Evolutionary conservation across 202 grass and related monocot genomes (phyloP).

Genomic region (Zoysia matrella): DNA sequence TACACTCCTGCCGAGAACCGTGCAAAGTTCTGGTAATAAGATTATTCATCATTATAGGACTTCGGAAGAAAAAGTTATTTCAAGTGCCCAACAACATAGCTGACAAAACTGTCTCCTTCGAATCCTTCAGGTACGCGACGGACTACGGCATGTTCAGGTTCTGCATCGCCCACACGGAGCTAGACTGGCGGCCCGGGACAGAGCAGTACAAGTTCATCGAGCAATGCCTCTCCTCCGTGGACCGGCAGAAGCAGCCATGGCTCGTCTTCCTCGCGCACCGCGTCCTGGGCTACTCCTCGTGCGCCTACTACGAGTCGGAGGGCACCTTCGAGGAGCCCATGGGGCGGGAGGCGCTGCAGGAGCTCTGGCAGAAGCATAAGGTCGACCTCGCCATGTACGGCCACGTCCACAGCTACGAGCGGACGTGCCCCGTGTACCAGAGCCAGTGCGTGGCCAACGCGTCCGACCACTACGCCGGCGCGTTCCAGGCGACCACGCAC

Average conservation of each 20-base stretch:
- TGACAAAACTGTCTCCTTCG: not conserved
- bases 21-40: conserved; percentile 78
- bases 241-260: conserved; percentile 92
- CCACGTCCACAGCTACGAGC: conserved; percentile 87
- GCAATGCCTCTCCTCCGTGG: conserved; percentile 76
- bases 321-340: conserved; percentile 83
- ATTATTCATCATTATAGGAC: not conserved
- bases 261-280: conserved; percentile 87
- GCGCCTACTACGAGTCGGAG: conserved; percentile 52
- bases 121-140: conserved; percentile 45
- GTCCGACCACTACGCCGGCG: conserved; percentile 58
- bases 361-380: conserved; percentile 94
- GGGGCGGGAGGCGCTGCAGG: conserved; percentile 76
- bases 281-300: conserved; percentile 84
- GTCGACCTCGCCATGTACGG: conserved; percentile 89
- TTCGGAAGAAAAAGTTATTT: not conserved
- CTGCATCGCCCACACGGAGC: conserved; percentile 77
- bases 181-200: conserved; percentile 75
- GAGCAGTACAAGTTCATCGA: conserved; percentile 95
- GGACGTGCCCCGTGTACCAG: conserved; percentile 92
- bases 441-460: conserved; percentile 55
- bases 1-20: conserved; percentile 81
- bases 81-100: not conserved
- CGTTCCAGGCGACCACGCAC: conserved; percentile 72
- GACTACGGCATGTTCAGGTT: conserved; percentile 67